Evolutionary conservation across 148 eudicot genomes (phyloP), one percentile per base, ranked within the genome.

Genomic region (Dianthus caryophyllus): DNA sequence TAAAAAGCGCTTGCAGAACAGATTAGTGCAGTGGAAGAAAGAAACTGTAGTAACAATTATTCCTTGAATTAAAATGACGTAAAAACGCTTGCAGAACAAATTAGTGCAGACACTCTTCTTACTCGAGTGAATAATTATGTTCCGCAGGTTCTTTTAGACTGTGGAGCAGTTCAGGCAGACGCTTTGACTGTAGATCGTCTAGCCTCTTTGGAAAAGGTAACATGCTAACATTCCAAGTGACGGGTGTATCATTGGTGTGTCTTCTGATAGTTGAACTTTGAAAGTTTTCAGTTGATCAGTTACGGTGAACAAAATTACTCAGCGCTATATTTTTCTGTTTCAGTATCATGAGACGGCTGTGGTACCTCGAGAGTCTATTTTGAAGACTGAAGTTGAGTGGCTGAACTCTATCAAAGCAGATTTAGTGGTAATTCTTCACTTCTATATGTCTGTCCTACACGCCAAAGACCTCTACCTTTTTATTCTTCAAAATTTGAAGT

Each of bases 121-220:
- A 21, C 46, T 63, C 43, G 11, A 57, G 46, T 64, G 0, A 69
- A 46, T 53, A 55, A 59, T 67, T 26, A 41, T 68, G 60, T 51
- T 43, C 66, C 63, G 22, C 82, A 94, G 99, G 86, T 94, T 55
- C 88, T 94, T 56, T 75, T 94, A 64, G 99, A 94, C 71, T 94
- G 99, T 82, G 99, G 99, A 75, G 99, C 99, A 62, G 97, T 94
- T 78, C 99, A 94, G 84, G 97, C 97, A 69, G 99, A 94, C 81
- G 99, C 99, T 64, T 78, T 94, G 80, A 94, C 99, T 20, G 99
- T 94, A 70, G 99, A 94, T 76, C 97, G 97, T 51, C 90, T 94
- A 26, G 99, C 93, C 41, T 94, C 99, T 62, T 77, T 94, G 80
- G 96, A 94, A 76, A 94, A 94, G 97, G 99, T 90, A 77, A 74